Base-by-base conservation (phyloP, 2,329 filamentous ascomycete genomes). In the Ceratocystis cubensis region DNA sequence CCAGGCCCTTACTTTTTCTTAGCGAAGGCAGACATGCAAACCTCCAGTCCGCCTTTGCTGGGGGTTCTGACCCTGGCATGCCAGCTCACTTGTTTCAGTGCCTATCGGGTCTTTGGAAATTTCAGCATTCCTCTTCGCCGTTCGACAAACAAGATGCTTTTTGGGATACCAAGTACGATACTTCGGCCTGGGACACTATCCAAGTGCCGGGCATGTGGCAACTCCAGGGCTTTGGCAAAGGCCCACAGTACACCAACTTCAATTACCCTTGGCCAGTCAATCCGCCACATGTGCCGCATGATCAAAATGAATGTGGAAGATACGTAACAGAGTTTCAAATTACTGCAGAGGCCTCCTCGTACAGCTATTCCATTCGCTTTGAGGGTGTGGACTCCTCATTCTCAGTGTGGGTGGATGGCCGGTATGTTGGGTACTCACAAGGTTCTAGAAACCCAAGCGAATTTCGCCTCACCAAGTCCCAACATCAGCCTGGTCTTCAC, bases 351-450 rank as follows among this genome's bases (percentile, higher is more conserved):
- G 74, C 79, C 30, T 84, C 88, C 70, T 84, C 88, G 70, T 44
- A 30, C 46, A 45, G 3, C n/a, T 77, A 88, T 15, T 78, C 87
- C n/a, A 75, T 91, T 3, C 78, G 87, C 3, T 91, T 91, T 67
- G 88, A 91, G 70, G 88, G 88, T 0, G 87, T 91, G 0, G 88
- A 91, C 71, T 83, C 85, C 57, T 83, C 87, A 0, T 91, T 88
- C 69, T 84, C 87, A 70, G 77, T 89, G 1, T 90, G 84, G 81
- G 72, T 91, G 2, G 91, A 91, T 71, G 85, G 86, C 0, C 75
- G 77, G 10, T 77, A 85, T 61, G 80, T 89, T 6, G 88, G 88
- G 1, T 91, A 91, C 71, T 84, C 84, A 1, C 87, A 91, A 72
- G 88, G 88, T 1, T 84, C 84, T 3, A 79, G 88, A 22, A 90